Percentiles rank a stretch among this genome's conserved stretches.
phyloP scores from a whole-genome alignment of 2,329 filamentous ascomycete species.

The Sporothrix pallida region DNA sequence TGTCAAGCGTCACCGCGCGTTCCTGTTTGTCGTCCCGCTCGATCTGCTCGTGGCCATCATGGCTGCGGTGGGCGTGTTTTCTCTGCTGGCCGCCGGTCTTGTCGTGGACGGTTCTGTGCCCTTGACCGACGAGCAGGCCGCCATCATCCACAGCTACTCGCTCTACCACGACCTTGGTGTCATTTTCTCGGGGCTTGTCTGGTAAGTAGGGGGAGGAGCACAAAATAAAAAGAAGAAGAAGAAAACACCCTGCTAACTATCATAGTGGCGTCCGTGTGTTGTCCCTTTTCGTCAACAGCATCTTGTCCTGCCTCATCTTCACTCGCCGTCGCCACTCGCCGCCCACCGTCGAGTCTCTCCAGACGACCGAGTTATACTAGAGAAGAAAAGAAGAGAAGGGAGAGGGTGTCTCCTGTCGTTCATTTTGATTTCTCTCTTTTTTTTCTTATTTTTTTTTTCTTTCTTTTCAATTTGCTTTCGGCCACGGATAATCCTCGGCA shows the following conservation, averaged over 20 bases:
- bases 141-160: not conserved
- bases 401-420: not conserved
- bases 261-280: not conserved
- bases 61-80: not conserved
- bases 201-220: not conserved
- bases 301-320: slow-evolving; percentile 21
- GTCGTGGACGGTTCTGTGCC: not conserved
- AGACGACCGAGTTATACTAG: slow-evolving; percentile 22
- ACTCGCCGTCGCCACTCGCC: not conserved
- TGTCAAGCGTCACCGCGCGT: not conserved
- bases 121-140: not conserved
- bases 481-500: slow-evolving; percentile 18
- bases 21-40: not conserved
- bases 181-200: slow-evolving; percentile 9
- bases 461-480: not conserved
- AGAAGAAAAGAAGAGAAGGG: not conserved
- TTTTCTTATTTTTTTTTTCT: not conserved
- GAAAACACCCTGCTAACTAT: not conserved
- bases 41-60: not conserved
- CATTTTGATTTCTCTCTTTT: not conserved
- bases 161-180: not conserved
- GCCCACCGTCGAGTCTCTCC: not conserved
- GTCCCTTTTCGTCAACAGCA: slow-evolving; percentile 21
- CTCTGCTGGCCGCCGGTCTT: not conserved
- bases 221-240: not conserved